Conservation (phyloP, 495 filamentous ascomycete genomes). For the Penicillium chermesinum region DNA sequence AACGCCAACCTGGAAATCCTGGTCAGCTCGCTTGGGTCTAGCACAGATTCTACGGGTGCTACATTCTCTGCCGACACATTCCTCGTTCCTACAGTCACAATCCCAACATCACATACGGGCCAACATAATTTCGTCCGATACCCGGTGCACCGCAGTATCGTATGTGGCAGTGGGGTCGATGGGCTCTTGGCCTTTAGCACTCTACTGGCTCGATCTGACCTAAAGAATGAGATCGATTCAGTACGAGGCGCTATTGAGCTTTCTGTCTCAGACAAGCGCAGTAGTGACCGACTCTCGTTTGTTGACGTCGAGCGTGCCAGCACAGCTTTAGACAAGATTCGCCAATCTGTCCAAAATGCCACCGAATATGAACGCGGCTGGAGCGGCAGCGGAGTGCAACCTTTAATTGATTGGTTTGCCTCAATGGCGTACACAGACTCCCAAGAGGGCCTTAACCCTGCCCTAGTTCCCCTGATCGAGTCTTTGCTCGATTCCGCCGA, state of each 20-base stretch:
- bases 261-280: conserved; percentile 26
- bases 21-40: conserved; percentile 52
- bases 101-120: conserved; percentile 55
- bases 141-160: conserved; percentile 77
- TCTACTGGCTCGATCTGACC: conserved; percentile 31
- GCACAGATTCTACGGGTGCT: conserved; percentile 34
- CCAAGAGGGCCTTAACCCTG: conserved; percentile 49
- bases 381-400: conserved; percentile 63
- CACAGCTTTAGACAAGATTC: conserved; percentile 59
- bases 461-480: conserved; percentile 58
- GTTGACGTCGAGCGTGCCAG: conserved; percentile 52
- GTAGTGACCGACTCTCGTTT: conserved; percentile 31
- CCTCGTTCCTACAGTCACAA: conserved; percentile 69
- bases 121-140: conserved; percentile 62
- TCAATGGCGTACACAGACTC: conserved; percentile 41
- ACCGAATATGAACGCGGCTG: conserved; percentile 66
- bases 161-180: conserved; percentile 65
- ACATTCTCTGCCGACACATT: conserved; percentile 51
- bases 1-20: conserved; percentile 72
- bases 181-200: conserved; percentile 48
- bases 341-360: conserved; percentile 62
- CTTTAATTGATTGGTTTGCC: conserved; percentile 62
- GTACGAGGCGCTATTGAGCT: conserved; percentile 55
- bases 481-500: conserved; percentile 60
- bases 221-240: conserved; percentile 35